Conservation (phyloP, 208 protist species). For the Wallacemonas sp. region DNA sequence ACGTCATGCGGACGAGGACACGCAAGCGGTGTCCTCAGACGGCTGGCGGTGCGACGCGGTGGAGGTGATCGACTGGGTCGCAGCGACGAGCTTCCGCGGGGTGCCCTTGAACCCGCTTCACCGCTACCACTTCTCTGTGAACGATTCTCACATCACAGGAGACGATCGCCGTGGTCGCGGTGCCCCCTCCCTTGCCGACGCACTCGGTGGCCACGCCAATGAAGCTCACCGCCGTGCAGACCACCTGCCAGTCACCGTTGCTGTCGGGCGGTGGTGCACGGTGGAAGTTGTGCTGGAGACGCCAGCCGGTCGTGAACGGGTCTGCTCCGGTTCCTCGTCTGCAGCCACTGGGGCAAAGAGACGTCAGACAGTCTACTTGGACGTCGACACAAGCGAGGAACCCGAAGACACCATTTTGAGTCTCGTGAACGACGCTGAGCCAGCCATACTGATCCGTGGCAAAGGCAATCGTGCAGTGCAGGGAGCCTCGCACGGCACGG, state of each 20-base stretch:
- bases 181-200: not conserved
- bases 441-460: not conserved
- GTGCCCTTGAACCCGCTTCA: slow-evolving; percentile 40
- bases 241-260: slow-evolving; percentile 11
- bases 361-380: slow-evolving; percentile 1
- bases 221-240: not conserved
- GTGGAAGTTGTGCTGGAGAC: slow-evolving; percentile 20
- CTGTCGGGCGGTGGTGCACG: slow-evolving; percentile 19
- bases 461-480: too few relatives aligned
- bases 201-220: not conserved
- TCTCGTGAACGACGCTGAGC: too few relatives aligned
- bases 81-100: slow-evolving; percentile 19
- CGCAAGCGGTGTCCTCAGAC: not conserved
- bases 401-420: too few relatives aligned
- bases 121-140: slow-evolving; percentile 36
- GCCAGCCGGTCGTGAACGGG: not conserved
- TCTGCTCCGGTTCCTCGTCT: too few relatives aligned
- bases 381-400: slow-evolving; percentile 5
- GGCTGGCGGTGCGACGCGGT: not conserved
- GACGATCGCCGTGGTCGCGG: not conserved
- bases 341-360: too few relatives aligned
- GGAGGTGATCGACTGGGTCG: slow-evolving; percentile 8
- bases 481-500: too few relatives aligned
- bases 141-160: not conserved
- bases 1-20: too few relatives aligned